Base-by-base conservation (phyloP, 1,284 basidiomycete species). In the Leccinum subfulvum region DNA sequence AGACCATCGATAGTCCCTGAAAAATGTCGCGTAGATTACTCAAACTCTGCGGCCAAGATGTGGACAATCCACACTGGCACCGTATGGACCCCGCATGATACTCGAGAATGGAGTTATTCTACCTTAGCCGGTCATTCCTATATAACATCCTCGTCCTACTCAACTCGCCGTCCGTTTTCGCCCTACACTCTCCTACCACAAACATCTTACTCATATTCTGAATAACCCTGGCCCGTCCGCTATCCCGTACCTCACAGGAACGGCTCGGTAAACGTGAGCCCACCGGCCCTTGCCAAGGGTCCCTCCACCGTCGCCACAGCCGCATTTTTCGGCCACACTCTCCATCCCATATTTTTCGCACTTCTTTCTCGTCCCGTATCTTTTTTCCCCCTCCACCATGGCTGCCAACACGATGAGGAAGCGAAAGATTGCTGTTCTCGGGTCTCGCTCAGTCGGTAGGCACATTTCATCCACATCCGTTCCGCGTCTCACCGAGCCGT, bases 361-460 rank as follows among this genome's bases (percentile, higher is more conserved):
- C 44, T 57, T 61, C 56, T 64, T 62, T 65, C 55, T 60, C 56
- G 41, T 35, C 49, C 56, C 63, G 8, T n/a, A 26, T 4, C 56
- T 16, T 47, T 56, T 21, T 47, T 56, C 51, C 52, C 56, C 28
- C 18, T 47, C 64, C 53, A 56, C 60, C 58, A 84, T 84, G 82
- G 75, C 82, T 61, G 76, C 78, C 66, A 82, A 86, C 83, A 87
- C 81, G 60, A 77, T 91, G 75, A 90, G 85, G 80, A 93, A 94
- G 81, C 84, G 95, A 75, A 92, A 91, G 80, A 89, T 93, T 61
- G 89, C 90, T 64, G 86, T 94, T 64, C 85, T 94, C 59, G 92
- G 91, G 62, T 88, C 89, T 62, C 85, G 91, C 62, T 89, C 87
- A 73, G 91, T 93, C 71, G 91, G 91, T 91, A 71, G 73, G 87